Evolutionary conservation across 2,329 filamentous ascomycete genomes (phyloP), one percentile per base, ranked within the genome.

Genomic region (Celoporthe dispersa): DNA sequence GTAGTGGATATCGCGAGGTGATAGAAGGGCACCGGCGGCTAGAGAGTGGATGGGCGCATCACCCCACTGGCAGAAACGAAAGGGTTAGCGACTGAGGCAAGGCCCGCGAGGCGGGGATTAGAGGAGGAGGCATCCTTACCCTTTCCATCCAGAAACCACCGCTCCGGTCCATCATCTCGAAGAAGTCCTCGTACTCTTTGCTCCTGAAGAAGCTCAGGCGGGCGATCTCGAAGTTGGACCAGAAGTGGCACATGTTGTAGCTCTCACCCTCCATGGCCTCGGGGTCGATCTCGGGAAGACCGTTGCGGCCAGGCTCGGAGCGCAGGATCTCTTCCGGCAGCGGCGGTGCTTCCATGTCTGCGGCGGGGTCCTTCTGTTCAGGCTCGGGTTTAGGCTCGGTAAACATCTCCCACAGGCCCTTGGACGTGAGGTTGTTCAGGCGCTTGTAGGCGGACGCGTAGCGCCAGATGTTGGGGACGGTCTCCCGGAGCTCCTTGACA

Each of bases 161-260:
- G 79, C 94, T 98, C 73, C 91, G 91, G 79, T 99, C 96, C 95
- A 99, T 98, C 92, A 97, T 97, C 77, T 98, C 86, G 81, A 99
- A 99, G 81, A 99, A 99, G 74, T 98, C 96, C 76, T 97, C 92
- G 79, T 99, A 99, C 78, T 94, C 92, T 82, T 97, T 95, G 84
- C 94, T 98, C 75, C 96, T 90, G 88, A 98, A 98, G 90, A 94
- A 99, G 82, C 93, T 92, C 72, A 99, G 87, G 71, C 91, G 90
- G 19, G 96, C 96, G 82, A 99, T 99, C 81, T 99, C 96, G 75
- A 99, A 99, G 81, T 99, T 99, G 80, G 94, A 97, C 96, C 96
- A 99, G 85, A 98, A 99, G 84, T 99, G 96, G 80, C 96, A 99
- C 96, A 99, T 99, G 84, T 99, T 99, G 86, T 99, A 99, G 76